phyloP scores from a whole-genome alignment of 108 stramenopile species.

The Cafeteria roenbergensis region DNA sequence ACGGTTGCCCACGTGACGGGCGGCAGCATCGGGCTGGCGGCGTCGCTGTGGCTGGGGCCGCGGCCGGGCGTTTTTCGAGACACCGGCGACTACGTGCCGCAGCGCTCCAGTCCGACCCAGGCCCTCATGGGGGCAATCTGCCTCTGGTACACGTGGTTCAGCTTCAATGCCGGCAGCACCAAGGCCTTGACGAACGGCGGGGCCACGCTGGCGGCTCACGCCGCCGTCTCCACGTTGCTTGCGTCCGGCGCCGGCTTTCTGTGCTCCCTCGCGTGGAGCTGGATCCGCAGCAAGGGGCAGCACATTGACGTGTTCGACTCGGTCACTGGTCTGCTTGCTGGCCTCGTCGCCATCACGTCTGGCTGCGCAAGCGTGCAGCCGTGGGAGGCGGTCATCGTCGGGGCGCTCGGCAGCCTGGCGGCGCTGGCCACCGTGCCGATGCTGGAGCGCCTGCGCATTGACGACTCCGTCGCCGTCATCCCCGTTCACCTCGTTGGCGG shows the following conservation, averaged over 20 bases:
- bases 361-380: conserved; percentile 21
- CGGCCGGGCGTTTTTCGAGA: not conserved
- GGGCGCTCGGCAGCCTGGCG: conserved; percentile 13
- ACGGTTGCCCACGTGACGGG: conserved; percentile 64
- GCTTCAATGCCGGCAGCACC: conserved; percentile 61
- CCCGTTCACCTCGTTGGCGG: conserved; percentile 20
- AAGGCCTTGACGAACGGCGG: conserved; percentile 34
- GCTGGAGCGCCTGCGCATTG: conserved; percentile 11
- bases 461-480: conserved; percentile 32
- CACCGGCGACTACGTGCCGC: not conserved
- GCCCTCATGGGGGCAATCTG: conserved; percentile 10
- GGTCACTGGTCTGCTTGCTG: conserved; percentile 18
- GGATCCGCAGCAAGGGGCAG: not conserved
- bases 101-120: conserved; percentile 12
- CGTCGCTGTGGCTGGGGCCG: conserved; percentile 26
- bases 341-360: conserved; percentile 43
- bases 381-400: conserved; percentile 25
- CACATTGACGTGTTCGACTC: conserved; percentile 1
- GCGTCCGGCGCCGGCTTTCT: conserved; percentile 9
- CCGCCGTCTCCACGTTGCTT: conserved; percentile 7
- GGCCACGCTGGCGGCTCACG: conserved; percentile 3
- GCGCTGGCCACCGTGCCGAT: not conserved
- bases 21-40: conserved; percentile 64
- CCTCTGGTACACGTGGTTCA: conserved; percentile 39
- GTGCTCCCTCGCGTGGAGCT: not conserved